A percentile compares a stretch with the other conserved stretches of the same genome.
Conservation (phyloP, 2,329 filamentous ascomycete genomes). For the Cercospora zeina region DNA sequence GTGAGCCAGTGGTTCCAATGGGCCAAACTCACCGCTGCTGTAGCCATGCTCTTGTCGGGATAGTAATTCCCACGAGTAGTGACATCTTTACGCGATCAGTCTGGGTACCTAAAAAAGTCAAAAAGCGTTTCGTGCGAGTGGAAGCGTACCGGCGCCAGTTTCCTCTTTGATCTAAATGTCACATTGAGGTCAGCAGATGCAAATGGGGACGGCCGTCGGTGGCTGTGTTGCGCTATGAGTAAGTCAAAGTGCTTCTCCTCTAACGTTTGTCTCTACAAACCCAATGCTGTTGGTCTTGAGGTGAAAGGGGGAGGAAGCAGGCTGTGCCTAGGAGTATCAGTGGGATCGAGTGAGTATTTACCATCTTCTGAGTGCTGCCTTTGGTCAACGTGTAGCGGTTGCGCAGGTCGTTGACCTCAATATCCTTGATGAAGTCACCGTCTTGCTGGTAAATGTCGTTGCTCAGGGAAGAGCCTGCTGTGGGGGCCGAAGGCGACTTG, state of each 20-base stretch:
- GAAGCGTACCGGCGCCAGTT: conserved; percentile 96
- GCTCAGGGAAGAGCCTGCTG: conserved; percentile 63
- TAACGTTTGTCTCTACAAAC: conserved; percentile 38
- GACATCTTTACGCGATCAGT: conserved; percentile 79
- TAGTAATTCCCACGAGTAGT: conserved; percentile 96
- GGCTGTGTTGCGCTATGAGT: conserved; percentile 47
- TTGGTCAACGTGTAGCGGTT: conserved; percentile 98
- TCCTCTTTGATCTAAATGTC: conserved; percentile 98
- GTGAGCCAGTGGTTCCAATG: not conserved
- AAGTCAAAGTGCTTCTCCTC: conserved; percentile 48
- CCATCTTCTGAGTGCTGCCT: conserved; percentile 97
- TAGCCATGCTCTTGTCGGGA: conserved; percentile 97
- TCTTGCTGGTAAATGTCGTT: conserved; percentile 92
- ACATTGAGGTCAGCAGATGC: conserved; percentile 89
- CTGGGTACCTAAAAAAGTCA: conserved; percentile 50
- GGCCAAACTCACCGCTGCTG: conserved; percentile 69
- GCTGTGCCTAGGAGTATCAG: conserved; percentile 59
- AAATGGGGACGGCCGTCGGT: conserved; percentile 61
- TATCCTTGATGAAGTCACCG: conserved; percentile 97
- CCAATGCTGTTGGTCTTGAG: conserved; percentile 31
- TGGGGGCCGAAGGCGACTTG: conserved; percentile 53
- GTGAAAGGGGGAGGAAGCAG: conserved; percentile 11
- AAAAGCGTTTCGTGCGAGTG: conserved; percentile 49
- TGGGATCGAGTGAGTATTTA: conserved; percentile 74
- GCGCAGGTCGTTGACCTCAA: conserved; percentile 96